Conservation (phyloP, 2,329 filamentous ascomycete genomes). For the Fusarium lyarnte region DNA sequence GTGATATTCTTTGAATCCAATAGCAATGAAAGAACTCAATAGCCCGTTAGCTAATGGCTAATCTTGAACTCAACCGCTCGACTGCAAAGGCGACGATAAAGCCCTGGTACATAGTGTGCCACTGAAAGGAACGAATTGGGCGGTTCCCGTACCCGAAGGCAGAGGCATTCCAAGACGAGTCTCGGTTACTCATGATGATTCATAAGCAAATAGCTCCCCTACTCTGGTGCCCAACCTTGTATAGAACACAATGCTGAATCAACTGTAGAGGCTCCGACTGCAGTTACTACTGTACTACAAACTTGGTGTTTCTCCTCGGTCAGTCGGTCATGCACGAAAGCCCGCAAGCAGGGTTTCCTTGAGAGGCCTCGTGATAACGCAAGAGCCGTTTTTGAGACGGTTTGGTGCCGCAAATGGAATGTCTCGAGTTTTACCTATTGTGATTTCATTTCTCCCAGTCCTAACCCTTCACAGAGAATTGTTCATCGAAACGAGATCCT, state of each 20-base stretch:
- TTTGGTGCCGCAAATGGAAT: slow-evolving; percentile 8
- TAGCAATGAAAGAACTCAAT: not conserved
- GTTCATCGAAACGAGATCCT: not conserved
- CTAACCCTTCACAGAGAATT: not conserved
- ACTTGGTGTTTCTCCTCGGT: not conserved
- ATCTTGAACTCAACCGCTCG: not conserved
- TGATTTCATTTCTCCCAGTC: not conserved
- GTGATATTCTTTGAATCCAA: not conserved
- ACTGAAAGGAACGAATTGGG: not conserved
- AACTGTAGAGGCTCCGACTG: not conserved
- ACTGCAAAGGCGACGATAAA: not conserved
- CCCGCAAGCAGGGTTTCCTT: not conserved
- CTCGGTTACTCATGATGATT: not conserved
- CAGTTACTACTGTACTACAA: slow-evolving; percentile 14
- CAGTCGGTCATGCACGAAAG: slow-evolving; percentile 1
- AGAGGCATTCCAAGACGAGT: not conserved
- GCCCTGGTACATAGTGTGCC: not conserved
- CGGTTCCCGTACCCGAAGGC: not conserved
- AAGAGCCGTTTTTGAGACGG: not conserved
- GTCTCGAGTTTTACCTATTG: not conserved
- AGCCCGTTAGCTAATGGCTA: not conserved
- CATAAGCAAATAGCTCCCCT: not conserved
- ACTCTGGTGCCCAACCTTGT: not conserved
- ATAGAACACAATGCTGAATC: not conserved
- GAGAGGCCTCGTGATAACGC: slow-evolving; percentile 2